Evolutionary conservation across 2,329 filamentous ascomycete genomes (phyloP).

Genomic region (Coleophoma cylindrospora): DNA sequence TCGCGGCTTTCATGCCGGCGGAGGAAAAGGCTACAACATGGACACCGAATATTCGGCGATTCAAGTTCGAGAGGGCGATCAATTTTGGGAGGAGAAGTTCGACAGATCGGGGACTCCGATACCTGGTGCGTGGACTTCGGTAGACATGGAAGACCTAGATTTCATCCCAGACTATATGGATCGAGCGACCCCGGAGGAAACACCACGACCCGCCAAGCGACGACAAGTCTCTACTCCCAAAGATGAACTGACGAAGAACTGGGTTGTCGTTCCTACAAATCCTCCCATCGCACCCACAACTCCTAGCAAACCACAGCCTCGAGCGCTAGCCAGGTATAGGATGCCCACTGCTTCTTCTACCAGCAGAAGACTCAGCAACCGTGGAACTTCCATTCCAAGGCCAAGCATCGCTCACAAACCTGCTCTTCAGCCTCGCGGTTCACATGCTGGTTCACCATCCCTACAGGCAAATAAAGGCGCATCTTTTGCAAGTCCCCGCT

Average conservation of each 20-base stretch:
- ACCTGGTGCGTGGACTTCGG: conserved; percentile 8
- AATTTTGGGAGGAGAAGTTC: conserved; percentile 13
- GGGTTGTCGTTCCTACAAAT: conserved; percentile 56
- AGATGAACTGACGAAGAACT: conserved; percentile 60
- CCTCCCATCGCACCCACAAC: neutral
- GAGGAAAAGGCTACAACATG: conserved; percentile 60
- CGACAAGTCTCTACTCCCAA: conserved; percentile 38
- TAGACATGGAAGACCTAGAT: conserved; percentile 20
- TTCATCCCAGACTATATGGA: conserved; percentile 37
- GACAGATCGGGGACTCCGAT: conserved; percentile 19
- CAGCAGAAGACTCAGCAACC: conserved; percentile 5
- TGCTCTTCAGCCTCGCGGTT: conserved; percentile 32
- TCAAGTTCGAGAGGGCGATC: conserved; percentile 1
- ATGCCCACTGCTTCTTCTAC: conserved; percentile 20
- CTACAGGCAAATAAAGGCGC: conserved; percentile 39
- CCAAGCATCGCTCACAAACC: conserved; percentile 8
- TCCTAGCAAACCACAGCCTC: conserved; percentile 7
- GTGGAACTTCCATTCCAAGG: conserved; percentile 1
- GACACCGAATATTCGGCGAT: conserved; percentile 1
- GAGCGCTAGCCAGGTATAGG: conserved; percentile 14
- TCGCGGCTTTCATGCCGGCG: conserved; percentile 81
- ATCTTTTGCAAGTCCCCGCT: conserved; percentile 47
- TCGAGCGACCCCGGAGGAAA: conserved; percentile 26
- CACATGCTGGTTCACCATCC: conserved; percentile 39
- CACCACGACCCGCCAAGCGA: conserved; percentile 40